Base-by-base conservation (phyloP, 192 early-diverging fungal genomes). In the Podila verticillata region DNA sequence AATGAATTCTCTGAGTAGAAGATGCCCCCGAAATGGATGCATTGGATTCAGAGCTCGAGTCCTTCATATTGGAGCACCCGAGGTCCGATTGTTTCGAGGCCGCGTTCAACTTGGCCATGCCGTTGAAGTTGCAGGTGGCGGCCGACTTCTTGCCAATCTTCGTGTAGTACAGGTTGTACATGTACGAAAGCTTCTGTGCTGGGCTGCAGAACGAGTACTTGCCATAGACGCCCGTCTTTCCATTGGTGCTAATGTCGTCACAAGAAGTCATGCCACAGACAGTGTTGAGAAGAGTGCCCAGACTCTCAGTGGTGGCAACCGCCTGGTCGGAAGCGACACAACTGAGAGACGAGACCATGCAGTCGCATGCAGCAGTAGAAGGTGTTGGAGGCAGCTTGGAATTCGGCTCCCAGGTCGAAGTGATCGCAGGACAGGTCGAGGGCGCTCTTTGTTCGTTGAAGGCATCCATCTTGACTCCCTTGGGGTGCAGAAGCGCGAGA, bases 321-420 rank as follows among this genome's bases (percentile, higher is more conserved):
- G 81, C 79, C 51, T 74, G 73, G 22, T 74, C 71, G 3, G 84
- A 83, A 19, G 79, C 82, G 9, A 82, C 75, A 48, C 91, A 91
- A 48, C 82, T 64, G 66, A 93, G 71, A 0, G 88, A 82, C 30
- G 87, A 77, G 64, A 88, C 72, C 88, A 92, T 90, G 74, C 92
- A 92, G 22, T 88, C 80, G 73, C 93, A 94, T 19, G 86, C 83
- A 17, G 84, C 67, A 35, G 87, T 84, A 12, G 86, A 88, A 5
- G 93, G 93, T 5, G 91, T 91, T 2, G 91, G 89, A 39, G 92
- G 88, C 39, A 94, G 80, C 10, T 48, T 83, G 8, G 63, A 70
- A 60, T 82, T 89, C 36, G 88, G 88, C 58, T 83, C 75, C 92
- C 91, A 94, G 5, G 65, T 81, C 34, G 81, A 54, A 35, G 67